phyloP scores from a whole-genome alignment of 192 early-diverging fungal genomes.

The Linnemannia elongata region DNA sequence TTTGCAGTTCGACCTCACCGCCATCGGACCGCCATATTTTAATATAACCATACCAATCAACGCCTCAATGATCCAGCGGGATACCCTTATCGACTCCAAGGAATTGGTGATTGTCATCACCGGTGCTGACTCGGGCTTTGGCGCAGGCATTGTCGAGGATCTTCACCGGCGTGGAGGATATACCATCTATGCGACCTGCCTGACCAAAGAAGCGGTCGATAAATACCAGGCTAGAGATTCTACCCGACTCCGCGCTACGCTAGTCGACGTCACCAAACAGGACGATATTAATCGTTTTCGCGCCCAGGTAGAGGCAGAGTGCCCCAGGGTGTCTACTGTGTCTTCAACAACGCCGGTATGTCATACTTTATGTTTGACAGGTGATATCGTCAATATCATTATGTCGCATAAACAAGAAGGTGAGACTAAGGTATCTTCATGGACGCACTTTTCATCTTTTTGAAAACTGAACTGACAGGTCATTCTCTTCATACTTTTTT shows the following conservation, averaged over 20 bases:
- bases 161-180: constrained; percentile 36
- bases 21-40: not conserved
- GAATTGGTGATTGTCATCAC: not conserved
- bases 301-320: constrained; percentile 42
- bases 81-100: not conserved
- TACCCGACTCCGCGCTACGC: constrained; percentile 20
- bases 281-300: constrained; percentile 39
- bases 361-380: not conserved
- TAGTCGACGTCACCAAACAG: constrained; percentile 52
- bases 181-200: constrained; percentile 51
- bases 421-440: not conserved
- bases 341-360: constrained; percentile 53
- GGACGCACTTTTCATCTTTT: too few relatives aligned
- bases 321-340: constrained; percentile 48
- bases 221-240: constrained; percentile 26
- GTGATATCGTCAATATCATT: too few relatives aligned
- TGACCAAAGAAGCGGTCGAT: constrained; percentile 20
- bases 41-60: not conserved
- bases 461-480: too few relatives aligned
- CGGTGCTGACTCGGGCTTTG: constrained; percentile 46
- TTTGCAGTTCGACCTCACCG: not conserved
- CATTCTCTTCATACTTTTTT: too few relatives aligned
- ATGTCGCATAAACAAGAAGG: not conserved
- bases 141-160: constrained; percentile 46
- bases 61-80: not conserved